Evolutionary conservation across 495 filamentous ascomycete species (phyloP).

Genomic region (Aspergillus ostianus): DNA sequence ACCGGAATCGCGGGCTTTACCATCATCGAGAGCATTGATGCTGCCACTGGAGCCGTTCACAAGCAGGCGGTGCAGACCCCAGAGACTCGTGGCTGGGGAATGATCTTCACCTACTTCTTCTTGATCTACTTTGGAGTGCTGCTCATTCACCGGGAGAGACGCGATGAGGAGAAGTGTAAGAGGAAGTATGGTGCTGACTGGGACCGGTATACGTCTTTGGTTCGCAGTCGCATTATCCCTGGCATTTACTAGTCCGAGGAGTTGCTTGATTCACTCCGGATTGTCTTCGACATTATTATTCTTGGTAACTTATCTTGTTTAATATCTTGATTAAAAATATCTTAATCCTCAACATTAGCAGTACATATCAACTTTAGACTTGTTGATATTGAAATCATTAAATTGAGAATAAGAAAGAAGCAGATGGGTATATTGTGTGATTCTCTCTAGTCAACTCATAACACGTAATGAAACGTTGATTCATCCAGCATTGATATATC

Average conservation of each 20-base stretch:
- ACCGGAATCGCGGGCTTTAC: conserved; percentile 83
- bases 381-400: neutral
- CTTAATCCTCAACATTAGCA: neutral
- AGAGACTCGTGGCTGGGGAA: conserved; percentile 74
- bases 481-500: neutral
- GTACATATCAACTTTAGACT: neutral
- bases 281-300: neutral
- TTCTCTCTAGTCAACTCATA: neutral
- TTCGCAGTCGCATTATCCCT: conserved; percentile 85
- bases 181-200: conserved; percentile 93
- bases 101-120: conserved; percentile 93
- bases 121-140: conserved; percentile 88
- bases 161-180: conserved; percentile 91
- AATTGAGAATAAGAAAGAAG: too few species aligned
- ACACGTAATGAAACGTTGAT: neutral
- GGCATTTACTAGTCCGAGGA: conserved; percentile 72
- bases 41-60: conserved; percentile 52
- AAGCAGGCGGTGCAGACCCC: conserved; percentile 62
- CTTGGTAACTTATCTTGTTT: neutral
- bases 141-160: conserved; percentile 83
- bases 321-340: neutral
- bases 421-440: neutral
- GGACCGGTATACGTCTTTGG: conserved; percentile 82
- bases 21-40: conserved; percentile 46
- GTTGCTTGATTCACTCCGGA: neutral